Evolutionary conservation across 352 stramenopile genomes (phyloP).

Genomic region (Pythium biforme): DNA sequence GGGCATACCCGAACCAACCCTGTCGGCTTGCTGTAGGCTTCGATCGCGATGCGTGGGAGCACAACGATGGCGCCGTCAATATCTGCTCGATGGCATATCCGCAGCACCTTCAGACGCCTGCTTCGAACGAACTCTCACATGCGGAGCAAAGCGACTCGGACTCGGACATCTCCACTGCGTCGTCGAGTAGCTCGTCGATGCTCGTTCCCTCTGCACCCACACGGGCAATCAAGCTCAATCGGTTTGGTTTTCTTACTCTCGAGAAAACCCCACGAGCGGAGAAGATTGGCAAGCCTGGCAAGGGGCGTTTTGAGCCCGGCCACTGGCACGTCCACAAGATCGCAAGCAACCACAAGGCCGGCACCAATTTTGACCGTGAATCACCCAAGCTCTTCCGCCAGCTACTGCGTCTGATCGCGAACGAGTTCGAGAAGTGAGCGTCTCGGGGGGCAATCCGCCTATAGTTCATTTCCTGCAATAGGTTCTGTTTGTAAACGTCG

Average conservation of each 20-base stretch:
- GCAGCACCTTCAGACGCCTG: neutral
- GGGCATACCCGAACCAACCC: neutral
- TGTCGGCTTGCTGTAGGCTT: slow-evolving; percentile 32
- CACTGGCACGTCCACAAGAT: slow-evolving; percentile 28
- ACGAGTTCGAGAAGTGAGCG: slow-evolving; percentile 21
- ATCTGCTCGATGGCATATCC: slow-evolving; percentile 57
- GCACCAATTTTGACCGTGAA: slow-evolving; percentile 26
- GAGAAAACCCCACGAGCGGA: neutral
- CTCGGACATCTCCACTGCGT: slow-evolving; percentile 14
- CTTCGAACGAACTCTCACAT: neutral
- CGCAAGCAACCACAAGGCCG: slow-evolving; percentile 28
- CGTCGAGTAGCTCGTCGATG: slow-evolving; percentile 1
- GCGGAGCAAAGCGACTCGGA: neutral
- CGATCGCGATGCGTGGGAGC: slow-evolving; percentile 48
- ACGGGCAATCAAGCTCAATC: neutral
- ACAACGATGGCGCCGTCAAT: slow-evolving; percentile 73
- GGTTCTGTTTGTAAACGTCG: no score
- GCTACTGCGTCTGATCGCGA: slow-evolving; percentile 24
- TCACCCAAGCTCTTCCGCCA: slow-evolving; percentile 22
- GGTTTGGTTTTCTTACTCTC: neutral
- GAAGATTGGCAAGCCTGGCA: neutral
- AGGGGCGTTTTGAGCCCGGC: slow-evolving; percentile 4
- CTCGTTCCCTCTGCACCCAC: neutral
- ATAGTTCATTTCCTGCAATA: no score
- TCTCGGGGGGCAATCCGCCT: no score